A percentile compares a stretch with the other conserved stretches of the same genome.
Evolutionary conservation across 441 rosid species (phyloP).

Genomic region (Adansonia rubrostipa): DNA sequence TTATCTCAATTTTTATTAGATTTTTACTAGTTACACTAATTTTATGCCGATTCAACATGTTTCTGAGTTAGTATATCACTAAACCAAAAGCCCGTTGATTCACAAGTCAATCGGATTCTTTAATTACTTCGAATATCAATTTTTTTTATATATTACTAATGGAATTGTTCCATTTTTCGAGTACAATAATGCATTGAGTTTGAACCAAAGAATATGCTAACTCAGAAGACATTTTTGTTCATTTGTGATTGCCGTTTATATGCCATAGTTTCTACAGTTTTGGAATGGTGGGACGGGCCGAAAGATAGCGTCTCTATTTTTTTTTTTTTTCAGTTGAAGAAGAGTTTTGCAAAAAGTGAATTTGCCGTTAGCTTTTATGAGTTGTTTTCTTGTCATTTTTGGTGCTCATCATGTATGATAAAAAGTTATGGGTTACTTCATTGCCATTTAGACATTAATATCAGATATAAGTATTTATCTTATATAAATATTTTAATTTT

Average conservation of each 20-base stretch:
- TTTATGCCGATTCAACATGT: no score
- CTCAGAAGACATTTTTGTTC: neutral
- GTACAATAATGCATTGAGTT: neutral
- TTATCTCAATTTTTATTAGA: no score
- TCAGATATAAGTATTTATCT: neutral
- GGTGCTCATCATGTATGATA: neutral
- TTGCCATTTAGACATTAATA: no score
- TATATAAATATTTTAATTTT: no score
- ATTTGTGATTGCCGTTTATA: slow-evolving; percentile 1
- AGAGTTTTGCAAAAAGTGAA: neutral
- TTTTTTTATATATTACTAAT: neutral
- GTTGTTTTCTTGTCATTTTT: neutral
- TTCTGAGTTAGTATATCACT: no score
- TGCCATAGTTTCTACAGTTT: neutral
- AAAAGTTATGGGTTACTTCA: neutral
- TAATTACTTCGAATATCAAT: neutral
- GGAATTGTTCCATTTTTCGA: slow-evolving; percentile 16
- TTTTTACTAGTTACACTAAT: no score
- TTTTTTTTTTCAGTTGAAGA: slow-evolving; percentile 1
- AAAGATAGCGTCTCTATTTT: neutral
- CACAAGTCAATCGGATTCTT: neutral
- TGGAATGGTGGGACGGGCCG: neutral
- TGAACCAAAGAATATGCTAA: slow-evolving; percentile 17
- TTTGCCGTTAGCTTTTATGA: neutral
- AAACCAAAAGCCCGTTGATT: no score